A percentile compares a stretch with the other conserved stretches of the same genome.
Evolutionary conservation across 1,284 basidiomycete genomes (phyloP).

Genomic region (Heterobasidion annosum): DNA sequence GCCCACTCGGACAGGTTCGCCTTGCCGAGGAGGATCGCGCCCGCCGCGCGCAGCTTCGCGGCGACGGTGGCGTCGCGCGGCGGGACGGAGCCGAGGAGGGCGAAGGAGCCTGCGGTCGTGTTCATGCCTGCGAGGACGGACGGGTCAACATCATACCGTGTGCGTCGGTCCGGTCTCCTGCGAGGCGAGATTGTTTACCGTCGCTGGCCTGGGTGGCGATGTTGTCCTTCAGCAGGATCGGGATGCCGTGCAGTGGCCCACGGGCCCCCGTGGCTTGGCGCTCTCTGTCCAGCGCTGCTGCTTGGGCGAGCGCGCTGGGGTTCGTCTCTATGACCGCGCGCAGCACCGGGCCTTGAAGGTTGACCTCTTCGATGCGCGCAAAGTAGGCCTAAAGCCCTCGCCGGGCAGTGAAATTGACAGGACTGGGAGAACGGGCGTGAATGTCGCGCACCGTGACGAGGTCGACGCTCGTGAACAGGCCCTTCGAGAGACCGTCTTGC

Average conservation of each 20-base stretch:
- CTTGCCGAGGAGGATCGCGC: slow-evolving; percentile 65
- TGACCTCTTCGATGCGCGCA: slow-evolving; percentile 64
- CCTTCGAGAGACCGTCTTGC: slow-evolving; percentile 24
- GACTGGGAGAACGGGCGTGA: background rate
- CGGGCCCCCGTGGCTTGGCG: slow-evolving; percentile 35
- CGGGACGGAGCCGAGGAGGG: slow-evolving; percentile 46
- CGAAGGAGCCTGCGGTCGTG: slow-evolving; percentile 47
- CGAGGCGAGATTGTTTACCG: slow-evolving; percentile 13
- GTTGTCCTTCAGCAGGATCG: slow-evolving; percentile 65
- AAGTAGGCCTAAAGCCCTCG: slow-evolving; percentile 49
- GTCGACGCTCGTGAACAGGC: slow-evolving; percentile 31
- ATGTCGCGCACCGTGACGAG: slow-evolving; percentile 25
- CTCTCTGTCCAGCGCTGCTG: slow-evolving; percentile 45
- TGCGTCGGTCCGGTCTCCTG: background rate
- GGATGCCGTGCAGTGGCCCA: slow-evolving; percentile 58
- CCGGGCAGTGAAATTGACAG: background rate
- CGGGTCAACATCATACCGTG: too few species aligned
- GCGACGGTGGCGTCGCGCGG: slow-evolving; percentile 57
- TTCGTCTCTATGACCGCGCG: slow-evolving; percentile 60
- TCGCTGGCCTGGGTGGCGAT: slow-evolving; percentile 36
- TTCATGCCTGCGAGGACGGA: slow-evolving; percentile 43
- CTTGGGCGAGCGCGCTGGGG: slow-evolving; percentile 45
- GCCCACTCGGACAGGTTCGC: slow-evolving; percentile 59
- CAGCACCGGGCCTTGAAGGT: slow-evolving; percentile 47
- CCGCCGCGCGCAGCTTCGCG: slow-evolving; percentile 49